Percentiles rank a stretch among this genome's conserved stretches.
Conservation (phyloP, 2,329 filamentous ascomycete species). For the Cryphonectria carpinicola region DNA sequence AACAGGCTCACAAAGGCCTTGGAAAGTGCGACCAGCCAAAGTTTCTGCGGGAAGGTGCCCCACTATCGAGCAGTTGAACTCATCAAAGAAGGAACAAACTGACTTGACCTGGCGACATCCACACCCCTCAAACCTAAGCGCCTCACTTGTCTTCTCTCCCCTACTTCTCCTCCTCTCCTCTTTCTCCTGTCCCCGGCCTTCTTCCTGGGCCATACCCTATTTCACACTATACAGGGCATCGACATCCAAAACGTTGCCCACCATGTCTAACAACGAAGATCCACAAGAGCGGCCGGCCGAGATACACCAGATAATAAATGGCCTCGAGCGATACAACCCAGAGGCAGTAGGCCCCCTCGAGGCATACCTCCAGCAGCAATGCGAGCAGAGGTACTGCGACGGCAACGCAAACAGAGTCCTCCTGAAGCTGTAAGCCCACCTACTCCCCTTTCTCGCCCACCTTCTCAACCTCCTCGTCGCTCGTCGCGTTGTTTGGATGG, state of each 20-base stretch:
- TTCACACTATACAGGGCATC: conserved; percentile 27
- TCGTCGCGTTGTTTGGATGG: neutral
- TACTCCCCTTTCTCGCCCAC: conserved; percentile 25
- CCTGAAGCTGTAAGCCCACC: conserved; percentile 85
- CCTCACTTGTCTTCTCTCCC: neutral
- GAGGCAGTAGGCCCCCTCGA: conserved; percentile 94
- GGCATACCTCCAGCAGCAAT: conserved; percentile 92
- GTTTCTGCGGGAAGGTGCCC: conserved; percentile 20
- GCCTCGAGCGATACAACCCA: conserved; percentile 97
- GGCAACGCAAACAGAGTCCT: conserved; percentile 96
- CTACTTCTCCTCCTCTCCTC: neutral
- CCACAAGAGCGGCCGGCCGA: conserved; percentile 89
- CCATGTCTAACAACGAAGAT: conserved; percentile 73
- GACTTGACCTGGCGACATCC: conserved; percentile 9
- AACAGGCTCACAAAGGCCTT: conserved; percentile 14
- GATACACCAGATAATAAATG: conserved; percentile 92
- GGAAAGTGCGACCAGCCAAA: conserved; percentile 15
- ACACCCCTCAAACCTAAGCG: neutral
- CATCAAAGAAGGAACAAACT: conserved; percentile 9
- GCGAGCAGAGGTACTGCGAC: conserved; percentile 92
- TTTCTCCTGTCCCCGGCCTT: neutral
- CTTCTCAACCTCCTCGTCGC: conserved; percentile 15
- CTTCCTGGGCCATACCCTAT: neutral
- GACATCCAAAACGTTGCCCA: conserved; percentile 41
- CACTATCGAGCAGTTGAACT: conserved; percentile 12